Evolutionary conservation across 2,329 filamentous ascomycete species (phyloP), one percentile per base, ranked within the genome.

Genomic region (Ceratocystis huliohia): DNA sequence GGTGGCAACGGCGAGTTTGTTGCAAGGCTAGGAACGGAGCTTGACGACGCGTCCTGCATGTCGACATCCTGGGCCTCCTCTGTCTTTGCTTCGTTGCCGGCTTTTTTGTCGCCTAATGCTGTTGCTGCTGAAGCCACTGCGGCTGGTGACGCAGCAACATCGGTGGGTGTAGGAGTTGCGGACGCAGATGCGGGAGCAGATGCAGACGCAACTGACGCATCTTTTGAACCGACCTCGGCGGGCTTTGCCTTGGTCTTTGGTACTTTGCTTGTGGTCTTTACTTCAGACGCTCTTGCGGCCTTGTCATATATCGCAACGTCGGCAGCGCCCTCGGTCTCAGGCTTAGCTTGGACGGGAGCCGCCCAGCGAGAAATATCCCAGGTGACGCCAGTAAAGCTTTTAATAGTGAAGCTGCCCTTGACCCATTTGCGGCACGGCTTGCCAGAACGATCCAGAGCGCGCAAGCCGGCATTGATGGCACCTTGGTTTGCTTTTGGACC

Each of bases 401-500:
- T 96, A 71, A 97, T 80, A 62, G 81, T 82, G 74, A 97, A 90
- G 66, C 86, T 83, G 69, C 91, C 91, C 75, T 87, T 89, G 74
- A 85, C 81, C 94, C 94, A 99, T 75, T 87, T 92, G 70, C 93
- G 89, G 76, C 92, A 96, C 8, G 94, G 92, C 73, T 93, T 89
- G 70, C 93, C 93, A 6, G 88, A 88, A 69, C 93, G 87, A 76
- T 99, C 94, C 70, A 99, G 88, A 13, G 94, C 93, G 66, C 94
- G 90, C 63, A 99, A 86, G 64, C 91, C 90, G 65, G 94, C 94
- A 74, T 99, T 99, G 81, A 99, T 99, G 68, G 93, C 93, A 70
- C 94, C 94, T 72, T 93, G 89, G 75, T 96, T 97, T 64, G 93
- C 93, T 76, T 96, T 97, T 71, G 94, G 94, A 2, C 93, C 93